Conservation (phyloP, 1,284 basidiomycete species). For the Ustilago bromivora region DNA sequence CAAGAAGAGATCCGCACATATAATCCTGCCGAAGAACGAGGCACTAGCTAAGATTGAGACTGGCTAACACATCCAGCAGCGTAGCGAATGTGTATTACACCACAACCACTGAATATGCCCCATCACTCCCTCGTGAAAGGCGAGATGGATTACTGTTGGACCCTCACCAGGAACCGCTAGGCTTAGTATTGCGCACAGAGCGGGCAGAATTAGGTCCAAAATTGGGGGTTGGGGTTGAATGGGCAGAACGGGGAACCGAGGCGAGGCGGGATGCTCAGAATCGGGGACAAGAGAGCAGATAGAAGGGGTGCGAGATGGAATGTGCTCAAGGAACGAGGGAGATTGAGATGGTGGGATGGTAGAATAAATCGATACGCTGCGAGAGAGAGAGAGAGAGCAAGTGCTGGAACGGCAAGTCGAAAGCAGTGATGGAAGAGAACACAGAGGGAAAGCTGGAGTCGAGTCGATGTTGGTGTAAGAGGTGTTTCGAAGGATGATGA, state of each 20-base stretch:
- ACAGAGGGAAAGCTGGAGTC: not conserved
- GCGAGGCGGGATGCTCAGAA: not conserved
- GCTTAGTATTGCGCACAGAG: constrained; percentile 44
- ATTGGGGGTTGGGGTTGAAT: not conserved
- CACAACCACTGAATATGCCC: constrained; percentile 34
- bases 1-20: constrained; percentile 9
- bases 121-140: constrained; percentile 6
- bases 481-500: constrained; percentile 3
- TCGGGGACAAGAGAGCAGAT: not conserved
- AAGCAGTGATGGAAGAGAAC: not conserved
- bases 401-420: too few relatives aligned
- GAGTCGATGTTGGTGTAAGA: not conserved
- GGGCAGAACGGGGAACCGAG: not conserved
- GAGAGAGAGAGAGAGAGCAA: too few relatives aligned
- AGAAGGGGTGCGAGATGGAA: not conserved
- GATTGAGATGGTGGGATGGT: too few relatives aligned
- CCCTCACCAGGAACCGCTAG: constrained; percentile 60
- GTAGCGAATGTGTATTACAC: constrained; percentile 51
- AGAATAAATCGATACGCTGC: not conserved
- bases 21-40: constrained; percentile 19
- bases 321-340: too few relatives aligned
- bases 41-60: constrained; percentile 21
- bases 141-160: constrained; percentile 42
- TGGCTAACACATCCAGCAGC: constrained; percentile 42
- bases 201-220: constrained; percentile 58